These are phyloP conservation scores for Starmerella sp. DNA, from an alignment of 805 yeast species.

Conservation along the genomic window DNA sequence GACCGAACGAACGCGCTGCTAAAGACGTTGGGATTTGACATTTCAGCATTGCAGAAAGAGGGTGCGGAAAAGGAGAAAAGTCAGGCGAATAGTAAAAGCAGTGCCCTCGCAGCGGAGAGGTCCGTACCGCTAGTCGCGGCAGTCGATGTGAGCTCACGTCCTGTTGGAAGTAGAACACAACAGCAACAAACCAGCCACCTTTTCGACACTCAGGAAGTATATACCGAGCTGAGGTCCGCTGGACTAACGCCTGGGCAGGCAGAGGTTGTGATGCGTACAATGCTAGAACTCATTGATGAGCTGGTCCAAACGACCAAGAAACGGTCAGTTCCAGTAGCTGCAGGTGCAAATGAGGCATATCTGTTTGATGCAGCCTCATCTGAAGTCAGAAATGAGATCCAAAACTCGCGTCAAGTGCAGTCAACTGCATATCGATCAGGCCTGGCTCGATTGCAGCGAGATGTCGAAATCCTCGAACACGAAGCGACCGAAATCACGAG, in stretches of 20 bases:
- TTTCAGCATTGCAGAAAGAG: not conserved
- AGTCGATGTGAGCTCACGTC: not conserved
- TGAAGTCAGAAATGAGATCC: conserved; percentile 69
- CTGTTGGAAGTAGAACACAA: not conserved
- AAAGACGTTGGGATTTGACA: conserved; percentile 8
- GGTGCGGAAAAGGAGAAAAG: not conserved
- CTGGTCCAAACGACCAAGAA: conserved; percentile 29
- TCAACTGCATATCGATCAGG: conserved; percentile 55
- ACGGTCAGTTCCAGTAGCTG: conserved; percentile 38
- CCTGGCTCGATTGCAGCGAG: conserved; percentile 59
- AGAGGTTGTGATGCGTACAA: conserved; percentile 41
- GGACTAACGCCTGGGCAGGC: conserved; percentile 57
- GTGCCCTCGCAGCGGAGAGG: not conserved
- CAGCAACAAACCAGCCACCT: not conserved
- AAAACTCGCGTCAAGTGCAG: conserved; percentile 58
- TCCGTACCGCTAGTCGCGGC: not conserved
- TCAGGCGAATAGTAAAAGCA: not conserved
- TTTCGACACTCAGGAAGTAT: conserved; percentile 58
- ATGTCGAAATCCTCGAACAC: conserved; percentile 61
- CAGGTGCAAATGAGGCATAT: conserved; percentile 77
- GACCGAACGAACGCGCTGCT: conserved; percentile 20
- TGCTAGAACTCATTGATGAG: conserved; percentile 30
- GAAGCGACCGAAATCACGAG: conserved; percentile 56
- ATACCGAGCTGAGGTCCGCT: conserved; percentile 39
- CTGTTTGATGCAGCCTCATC: conserved; percentile 86